These are phyloP conservation scores for Ophiostoma sp. DNA, from an alignment of 2,329 filamentous ascomycete species.

Conservation along the genomic window DNA sequence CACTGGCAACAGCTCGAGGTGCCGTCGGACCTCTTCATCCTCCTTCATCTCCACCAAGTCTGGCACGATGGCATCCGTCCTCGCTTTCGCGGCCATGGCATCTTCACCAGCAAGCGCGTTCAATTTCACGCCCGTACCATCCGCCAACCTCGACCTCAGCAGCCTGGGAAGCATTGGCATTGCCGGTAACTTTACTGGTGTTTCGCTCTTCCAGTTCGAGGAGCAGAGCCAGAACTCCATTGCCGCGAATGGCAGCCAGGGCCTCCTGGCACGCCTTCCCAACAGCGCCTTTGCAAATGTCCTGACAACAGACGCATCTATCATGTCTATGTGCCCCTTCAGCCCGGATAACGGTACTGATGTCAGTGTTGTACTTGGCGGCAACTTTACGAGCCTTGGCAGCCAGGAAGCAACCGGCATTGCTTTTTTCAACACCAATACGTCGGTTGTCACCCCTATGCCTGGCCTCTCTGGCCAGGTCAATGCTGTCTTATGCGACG, in stretches of 20 bases:
- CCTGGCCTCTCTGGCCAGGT: conserved; percentile 79
- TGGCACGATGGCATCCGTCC: conserved; percentile 29
- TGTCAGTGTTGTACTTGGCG: conserved; percentile 76
- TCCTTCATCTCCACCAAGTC: conserved; percentile 18
- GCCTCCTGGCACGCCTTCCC: conserved; percentile 74
- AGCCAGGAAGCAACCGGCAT: conserved; percentile 70
- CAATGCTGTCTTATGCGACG: conserved; percentile 75
- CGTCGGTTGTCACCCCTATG: conserved; percentile 64
- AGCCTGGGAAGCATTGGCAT: conserved; percentile 78
- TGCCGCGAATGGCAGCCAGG: conserved; percentile 71
- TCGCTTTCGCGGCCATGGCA: conserved; percentile 41
- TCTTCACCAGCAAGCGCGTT: conserved; percentile 45
- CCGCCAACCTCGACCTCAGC: conserved; percentile 70
- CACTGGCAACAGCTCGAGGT: conserved; percentile 29
- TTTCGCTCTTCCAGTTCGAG: conserved; percentile 82
- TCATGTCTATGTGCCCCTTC: conserved; percentile 83
- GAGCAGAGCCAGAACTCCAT: conserved; percentile 67
- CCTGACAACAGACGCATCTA: conserved; percentile 73
- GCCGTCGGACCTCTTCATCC: conserved; percentile 32
- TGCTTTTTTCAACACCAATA: conserved; percentile 73
- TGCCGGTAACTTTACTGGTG: conserved; percentile 82
- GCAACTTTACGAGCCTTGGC: conserved; percentile 91
- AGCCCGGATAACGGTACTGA: conserved; percentile 59
- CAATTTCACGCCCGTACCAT: conserved; percentile 57
- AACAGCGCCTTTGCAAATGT: conserved; percentile 77